Base-by-base conservation (phyloP, 2,329 filamentous ascomycete genomes). In the Chaetomium olivaceum region DNA sequence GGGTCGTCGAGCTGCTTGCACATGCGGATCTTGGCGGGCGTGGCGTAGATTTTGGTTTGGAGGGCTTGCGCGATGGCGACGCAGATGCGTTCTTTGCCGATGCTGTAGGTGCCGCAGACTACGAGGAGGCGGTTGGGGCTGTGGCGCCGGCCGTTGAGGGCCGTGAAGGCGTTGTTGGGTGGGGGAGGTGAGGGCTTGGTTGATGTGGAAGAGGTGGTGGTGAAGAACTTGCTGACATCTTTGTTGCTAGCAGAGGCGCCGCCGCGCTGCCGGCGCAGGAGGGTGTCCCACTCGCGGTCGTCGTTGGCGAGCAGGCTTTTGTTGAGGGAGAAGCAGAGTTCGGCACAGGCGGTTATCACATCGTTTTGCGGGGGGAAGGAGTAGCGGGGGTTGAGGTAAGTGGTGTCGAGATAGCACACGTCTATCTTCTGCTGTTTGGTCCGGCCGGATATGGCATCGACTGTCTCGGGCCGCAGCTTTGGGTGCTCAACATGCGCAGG, bases 51-150 rank as follows among this genome's bases (percentile, higher is more conserved):
- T 74, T 96, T 97, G 71, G 89, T 91, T 48, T 88, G 83, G 2
- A 99, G 82, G 0, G 93, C 93, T 72, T 89, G 87, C 4, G 95
- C 95, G 69, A 99, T 96, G 52, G 92, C 93, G 36, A 97, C 83
- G 75, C 94, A 98, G 70, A 99, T 93, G 50, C 93, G 90, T 77
- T 99, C 95, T 79, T 99, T 99, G 74, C 95, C 95, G 73, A 99
- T 99, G 72, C 91, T 96, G 79, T 99, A 99, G 0, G 95, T 99
- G 54, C 95, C 95, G 67, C 97, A 96, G 7, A 99, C 87, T 5
- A 99, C 91, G 0, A 99, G 85, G 2, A 99, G 83, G 4, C 92
- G 89, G 56, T 91, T 88, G 55, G 82, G 82, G 33, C 68, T 65
- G 51, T 64, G 55, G 23, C 11, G 69, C 19, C 23, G 65, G 60